Evolutionary conservation across 345 rosid genomes (phyloP).

Genomic region (Brassica nigra): DNA sequence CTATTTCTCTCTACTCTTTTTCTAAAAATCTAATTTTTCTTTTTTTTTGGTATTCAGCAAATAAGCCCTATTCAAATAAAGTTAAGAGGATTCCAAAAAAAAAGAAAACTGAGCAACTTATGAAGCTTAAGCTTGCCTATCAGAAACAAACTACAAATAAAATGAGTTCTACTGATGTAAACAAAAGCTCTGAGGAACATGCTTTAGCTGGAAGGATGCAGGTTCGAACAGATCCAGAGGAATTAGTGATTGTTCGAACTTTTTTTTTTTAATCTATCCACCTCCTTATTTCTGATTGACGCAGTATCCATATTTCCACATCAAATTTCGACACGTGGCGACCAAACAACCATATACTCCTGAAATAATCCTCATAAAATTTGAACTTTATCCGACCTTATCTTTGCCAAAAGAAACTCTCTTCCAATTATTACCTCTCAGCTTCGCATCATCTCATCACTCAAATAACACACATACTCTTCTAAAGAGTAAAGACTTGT

Average conservation of each 20-base stretch:
- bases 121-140: too few relatives aligned
- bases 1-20: too few relatives aligned
- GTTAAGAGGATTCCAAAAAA: too few relatives aligned
- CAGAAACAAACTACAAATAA: too few relatives aligned
- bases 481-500: background rate
- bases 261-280: background rate
- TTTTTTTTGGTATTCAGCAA: too few relatives aligned
- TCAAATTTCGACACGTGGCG: constrained; percentile 53
- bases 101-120: too few relatives aligned
- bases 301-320: constrained; percentile 41
- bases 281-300: constrained; percentile 22
- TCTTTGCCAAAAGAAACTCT: constrained; percentile 44
- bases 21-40: too few relatives aligned
- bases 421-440: constrained; percentile 27
- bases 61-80: too few relatives aligned
- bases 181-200: too few relatives aligned
- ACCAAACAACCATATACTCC: constrained; percentile 48
- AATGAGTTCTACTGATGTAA: too few relatives aligned
- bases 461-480: constrained; percentile 15
- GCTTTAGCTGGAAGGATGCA: too few relatives aligned
- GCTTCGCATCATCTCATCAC: background rate
- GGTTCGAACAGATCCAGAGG: background rate
- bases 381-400: constrained; percentile 47
- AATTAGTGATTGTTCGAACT: background rate
- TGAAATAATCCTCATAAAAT: background rate